phyloP scores from a whole-genome alignment of 2,329 filamentous ascomycete genomes.

The Fusarium transvaalense region DNA sequence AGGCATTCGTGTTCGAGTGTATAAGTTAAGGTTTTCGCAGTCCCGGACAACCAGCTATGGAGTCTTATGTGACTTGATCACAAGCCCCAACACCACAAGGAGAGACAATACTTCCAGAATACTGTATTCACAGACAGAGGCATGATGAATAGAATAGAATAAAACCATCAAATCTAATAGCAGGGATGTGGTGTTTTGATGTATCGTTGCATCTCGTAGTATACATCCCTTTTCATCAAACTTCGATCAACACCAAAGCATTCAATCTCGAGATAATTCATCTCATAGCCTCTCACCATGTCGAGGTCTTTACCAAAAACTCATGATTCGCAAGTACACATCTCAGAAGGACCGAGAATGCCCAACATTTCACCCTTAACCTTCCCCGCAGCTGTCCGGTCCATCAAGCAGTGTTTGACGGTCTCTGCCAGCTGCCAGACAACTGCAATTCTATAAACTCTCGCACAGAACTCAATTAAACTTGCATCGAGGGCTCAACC shows the following conservation, averaged over 20 bases:
- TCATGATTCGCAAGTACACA: not conserved
- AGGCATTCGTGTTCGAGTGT: too few relatives aligned
- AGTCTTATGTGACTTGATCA: too few relatives aligned
- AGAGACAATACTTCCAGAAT: not conserved
- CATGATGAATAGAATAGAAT: not conserved
- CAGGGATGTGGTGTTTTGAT: not conserved
- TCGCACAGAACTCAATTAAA: not conserved
- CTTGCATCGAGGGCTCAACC: not conserved
- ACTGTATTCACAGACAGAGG: not conserved
- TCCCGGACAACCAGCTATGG: too few relatives aligned
- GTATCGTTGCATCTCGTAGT: constrained; percentile 5
- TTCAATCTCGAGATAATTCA: constrained; percentile 14
- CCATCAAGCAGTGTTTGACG: too few relatives aligned
- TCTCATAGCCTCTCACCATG: not conserved
- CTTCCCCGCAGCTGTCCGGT: too few relatives aligned
- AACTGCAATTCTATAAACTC: constrained; percentile 7
- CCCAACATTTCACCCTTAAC: too few relatives aligned
- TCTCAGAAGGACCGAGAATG: not conserved
- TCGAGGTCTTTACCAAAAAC: not conserved
- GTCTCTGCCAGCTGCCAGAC: constrained; percentile 1
- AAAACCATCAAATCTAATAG: not conserved
- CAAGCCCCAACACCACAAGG: too few relatives aligned
- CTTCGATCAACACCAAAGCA: constrained; percentile 7
- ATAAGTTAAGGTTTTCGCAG: too few relatives aligned
- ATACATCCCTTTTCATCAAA: not conserved